These are phyloP conservation scores for Vitis hybrid DNA, from an alignment of 177 flowering plant genomes.

Conservation along the genomic window DNA sequence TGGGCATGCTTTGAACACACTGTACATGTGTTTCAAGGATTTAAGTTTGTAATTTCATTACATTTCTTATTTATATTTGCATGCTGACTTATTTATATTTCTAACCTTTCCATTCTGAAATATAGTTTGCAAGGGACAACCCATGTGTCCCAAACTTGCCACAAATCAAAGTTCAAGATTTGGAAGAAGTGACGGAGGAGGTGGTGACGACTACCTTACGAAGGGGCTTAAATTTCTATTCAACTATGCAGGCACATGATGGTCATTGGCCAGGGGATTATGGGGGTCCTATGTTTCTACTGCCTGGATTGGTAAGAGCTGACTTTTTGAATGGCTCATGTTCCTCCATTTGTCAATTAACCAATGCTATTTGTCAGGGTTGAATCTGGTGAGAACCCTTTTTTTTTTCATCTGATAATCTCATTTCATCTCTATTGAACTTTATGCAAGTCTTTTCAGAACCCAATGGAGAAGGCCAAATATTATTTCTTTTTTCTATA, in stretches of 20 bases:
- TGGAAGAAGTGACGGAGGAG: slow-evolving; percentile 23
- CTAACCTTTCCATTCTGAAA: not conserved
- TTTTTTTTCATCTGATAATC: no score
- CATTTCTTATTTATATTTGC: no score
- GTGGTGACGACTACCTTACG: slow-evolving; percentile 24
- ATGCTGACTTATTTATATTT: no score
- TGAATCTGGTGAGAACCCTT: no score
- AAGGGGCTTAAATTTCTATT: slow-evolving; percentile 31
- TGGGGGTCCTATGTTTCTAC: slow-evolving; percentile 46
- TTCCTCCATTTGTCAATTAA: not conserved
- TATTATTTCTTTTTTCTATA: not conserved
- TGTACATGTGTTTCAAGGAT: not conserved
- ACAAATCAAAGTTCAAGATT: no score
- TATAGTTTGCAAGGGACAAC: slow-evolving; percentile 30
- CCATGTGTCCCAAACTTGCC: slow-evolving; percentile 6
- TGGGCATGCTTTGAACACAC: not conserved
- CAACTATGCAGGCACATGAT: slow-evolving; percentile 38
- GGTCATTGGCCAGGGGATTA: slow-evolving; percentile 50
- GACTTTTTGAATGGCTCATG: not conserved
- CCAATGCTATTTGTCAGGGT: no score
- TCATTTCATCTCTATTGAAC: no score
- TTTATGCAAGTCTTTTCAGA: no score
- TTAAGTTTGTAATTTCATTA: no score
- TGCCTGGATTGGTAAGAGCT: slow-evolving; percentile 40
- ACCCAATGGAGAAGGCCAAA: no score